Base-by-base conservation (phyloP, 371 early-diverging fungal genomes). In the Coemansia sp. region DNA sequence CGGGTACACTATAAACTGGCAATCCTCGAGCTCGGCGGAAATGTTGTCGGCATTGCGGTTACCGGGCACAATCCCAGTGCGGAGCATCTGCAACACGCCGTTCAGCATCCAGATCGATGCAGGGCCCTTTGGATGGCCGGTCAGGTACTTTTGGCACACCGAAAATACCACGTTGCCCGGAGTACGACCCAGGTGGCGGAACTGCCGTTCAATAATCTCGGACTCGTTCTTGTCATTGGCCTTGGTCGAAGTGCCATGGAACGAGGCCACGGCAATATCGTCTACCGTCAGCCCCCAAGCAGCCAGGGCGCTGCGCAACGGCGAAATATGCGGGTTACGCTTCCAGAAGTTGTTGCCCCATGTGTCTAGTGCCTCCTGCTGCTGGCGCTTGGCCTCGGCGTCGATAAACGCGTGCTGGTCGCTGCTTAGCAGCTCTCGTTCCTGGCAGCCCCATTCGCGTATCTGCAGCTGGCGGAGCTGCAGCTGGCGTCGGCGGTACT, bases 171-270 rank as follows among this genome's bases (percentile, higher is more conserved):
- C 62, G 8, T 69, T 69, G 31, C 69, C 69, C 3, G 51, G 69
- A 18, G 69, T 60, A 44, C 69, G 69, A 7, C 69, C 69, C 14
- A 69, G 88, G 86, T 48, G 94, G 90, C 67, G 90, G 72, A 97
- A 72, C 81, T 97, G 97, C 70, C 85, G 82, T 84, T 96, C 91
- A 55, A 94, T 59, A 5, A 94, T 94, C 47, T 92, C 90, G 9
- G 95, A 93, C 80, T 97, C 97, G 83, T 97, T 97, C 88, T 90
- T 91, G 83, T 97, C 97, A 80, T 97, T 97, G 59, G 97, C 97
- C 85, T 92, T 92, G 78, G 97, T 97, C 24, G 93, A 91, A 33
- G 97, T 97, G 65, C 97, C 97, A 81, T 95, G 97, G 95, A 97
- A 95, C 9, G 95, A 95, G 10, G 93, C 94, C 33, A 95, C 89